A percentile compares a stretch with the other conserved stretches of the same genome.
These are phyloP conservation scores for Colletotrichum sp. DNA, from an alignment of 2,329 filamentous ascomycete species.

Conservation along the genomic window DNA sequence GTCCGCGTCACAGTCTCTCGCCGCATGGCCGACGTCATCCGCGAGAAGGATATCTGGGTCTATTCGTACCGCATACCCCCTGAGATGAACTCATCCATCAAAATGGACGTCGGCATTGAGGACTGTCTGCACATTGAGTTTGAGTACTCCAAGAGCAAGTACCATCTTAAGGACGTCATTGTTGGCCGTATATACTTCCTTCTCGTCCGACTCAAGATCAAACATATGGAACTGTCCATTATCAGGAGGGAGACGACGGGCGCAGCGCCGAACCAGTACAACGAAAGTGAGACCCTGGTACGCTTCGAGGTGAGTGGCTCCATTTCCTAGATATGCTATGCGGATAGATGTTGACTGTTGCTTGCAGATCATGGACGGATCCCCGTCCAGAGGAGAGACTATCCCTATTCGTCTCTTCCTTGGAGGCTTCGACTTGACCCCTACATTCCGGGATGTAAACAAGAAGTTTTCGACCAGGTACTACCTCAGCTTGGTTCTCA, in stretches of 20 bases:
- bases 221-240: conserved; percentile 99
- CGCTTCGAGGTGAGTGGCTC: conserved; percentile 77
- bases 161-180: conserved; percentile 98
- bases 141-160: conserved; percentile 99
- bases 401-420: conserved; percentile 98
- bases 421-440: conserved; percentile 95
- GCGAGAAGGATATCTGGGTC: conserved; percentile 99
- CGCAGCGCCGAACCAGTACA: conserved; percentile 97
- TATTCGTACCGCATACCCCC: conserved; percentile 98
- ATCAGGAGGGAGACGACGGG: conserved; percentile 97
- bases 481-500: conserved; percentile 94
- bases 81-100: conserved; percentile 98
- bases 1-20: conserved; percentile 95
- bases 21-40: conserved; percentile 96
- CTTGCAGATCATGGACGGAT: conserved; percentile 93
- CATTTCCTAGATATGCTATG: background rate
- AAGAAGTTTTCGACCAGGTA: conserved; percentile 99
- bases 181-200: conserved; percentile 98
- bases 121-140: conserved; percentile 99
- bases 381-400: conserved; percentile 91
- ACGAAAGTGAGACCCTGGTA: conserved; percentile 97
- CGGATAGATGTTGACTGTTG: background rate
- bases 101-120: conserved; percentile 99
- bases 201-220: conserved; percentile 96
- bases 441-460: conserved; percentile 98